These are phyloP conservation scores for Nannochloris sp. DNA, from an alignment of 139 green algal genomes.

Conservation along the genomic window DNA sequence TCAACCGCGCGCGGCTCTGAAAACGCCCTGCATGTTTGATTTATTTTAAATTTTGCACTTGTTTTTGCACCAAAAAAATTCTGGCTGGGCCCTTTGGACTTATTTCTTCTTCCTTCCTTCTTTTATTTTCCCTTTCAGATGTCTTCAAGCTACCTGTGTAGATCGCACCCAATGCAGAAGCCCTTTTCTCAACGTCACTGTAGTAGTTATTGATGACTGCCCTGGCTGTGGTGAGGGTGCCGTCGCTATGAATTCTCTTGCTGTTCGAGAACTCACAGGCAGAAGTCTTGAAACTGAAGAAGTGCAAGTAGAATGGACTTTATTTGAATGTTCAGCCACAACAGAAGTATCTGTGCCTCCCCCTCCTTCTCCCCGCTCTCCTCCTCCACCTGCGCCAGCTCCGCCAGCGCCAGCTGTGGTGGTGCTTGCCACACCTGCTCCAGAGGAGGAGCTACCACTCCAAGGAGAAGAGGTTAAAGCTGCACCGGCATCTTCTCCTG, in stretches of 20 bases:
- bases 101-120: background rate
- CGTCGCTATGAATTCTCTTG: background rate
- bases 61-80: background rate
- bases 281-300: background rate
- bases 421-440: too few relatives aligned
- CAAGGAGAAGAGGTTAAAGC: background rate
- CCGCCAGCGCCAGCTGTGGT: too few relatives aligned
- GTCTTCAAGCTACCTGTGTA: background rate
- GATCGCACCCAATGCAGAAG: background rate
- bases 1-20: too few relatives aligned
- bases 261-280: background rate
- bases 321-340: background rate
- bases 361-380: background rate
- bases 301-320: too few relatives aligned
- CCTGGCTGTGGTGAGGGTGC: background rate
- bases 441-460: background rate
- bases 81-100: background rate
- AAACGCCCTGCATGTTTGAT: too few relatives aligned
- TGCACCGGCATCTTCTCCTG: background rate
- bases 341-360: background rate
- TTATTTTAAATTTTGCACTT: background rate
- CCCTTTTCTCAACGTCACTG: background rate
- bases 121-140: background rate
- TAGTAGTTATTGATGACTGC: background rate
- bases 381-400: background rate